phyloP scores from a whole-genome alignment of 75 land plant species.

The Isoetes taiwanensis region DNA sequence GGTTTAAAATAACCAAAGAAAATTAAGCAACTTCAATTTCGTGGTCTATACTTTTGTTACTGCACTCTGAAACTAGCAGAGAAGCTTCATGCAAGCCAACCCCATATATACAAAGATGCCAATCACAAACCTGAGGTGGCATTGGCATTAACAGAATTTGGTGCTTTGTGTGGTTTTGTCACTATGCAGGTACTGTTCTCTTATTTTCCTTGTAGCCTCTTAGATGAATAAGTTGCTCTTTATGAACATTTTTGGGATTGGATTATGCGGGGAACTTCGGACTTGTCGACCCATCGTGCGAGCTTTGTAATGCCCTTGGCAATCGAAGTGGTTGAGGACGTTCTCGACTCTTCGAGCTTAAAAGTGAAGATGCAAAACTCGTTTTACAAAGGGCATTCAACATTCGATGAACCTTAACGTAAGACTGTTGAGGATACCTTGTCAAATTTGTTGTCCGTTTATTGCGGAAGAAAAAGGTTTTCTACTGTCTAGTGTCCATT shows the following conservation, averaged over 20 bases:
- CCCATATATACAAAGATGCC: slow-evolving; percentile 65
- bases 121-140: slow-evolving; percentile 99
- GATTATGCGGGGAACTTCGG: slow-evolving; percentile 68
- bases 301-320: slow-evolving; percentile 54
- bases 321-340: not conserved
- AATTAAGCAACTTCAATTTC: too few relatives aligned
- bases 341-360: slow-evolving; percentile 14
- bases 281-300: slow-evolving; percentile 46
- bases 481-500: too few relatives aligned
- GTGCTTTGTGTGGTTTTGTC: slow-evolving; percentile 82
- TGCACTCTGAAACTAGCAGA: slow-evolving; percentile 59
- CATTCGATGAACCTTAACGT: slow-evolving; percentile 45
- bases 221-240: not conserved
- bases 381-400: slow-evolving; percentile 40
- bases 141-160: slow-evolving; percentile 75
- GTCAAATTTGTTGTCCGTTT: slow-evolving; percentile 36
- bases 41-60: too few relatives aligned
- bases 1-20: too few relatives aligned
- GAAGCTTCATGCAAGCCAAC: slow-evolving; percentile 40
- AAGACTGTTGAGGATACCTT: slow-evolving; percentile 32
- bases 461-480: slow-evolving; percentile 32
- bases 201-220: not conserved
- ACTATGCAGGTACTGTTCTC: slow-evolving; percentile 37
- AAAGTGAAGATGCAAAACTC: slow-evolving; percentile 24
- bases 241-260: not conserved